These are phyloP conservation scores for Theobroma cacao DNA, from an alignment of 345 rosid genomes.

Conservation along the genomic window DNA sequence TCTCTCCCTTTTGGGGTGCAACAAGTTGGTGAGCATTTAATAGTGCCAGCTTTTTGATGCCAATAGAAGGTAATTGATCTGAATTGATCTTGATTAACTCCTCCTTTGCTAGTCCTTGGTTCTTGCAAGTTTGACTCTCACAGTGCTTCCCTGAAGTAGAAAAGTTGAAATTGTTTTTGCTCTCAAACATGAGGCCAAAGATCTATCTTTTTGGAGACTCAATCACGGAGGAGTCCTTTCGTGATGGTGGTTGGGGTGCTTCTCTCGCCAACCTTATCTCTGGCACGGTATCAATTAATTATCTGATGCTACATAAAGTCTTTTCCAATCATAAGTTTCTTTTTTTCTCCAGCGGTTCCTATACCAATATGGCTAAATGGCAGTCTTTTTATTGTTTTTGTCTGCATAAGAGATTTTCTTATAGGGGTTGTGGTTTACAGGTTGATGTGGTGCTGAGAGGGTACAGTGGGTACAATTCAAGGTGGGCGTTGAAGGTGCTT, in stretches of 20 bases:
- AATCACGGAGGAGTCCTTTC: constrained; percentile 77
- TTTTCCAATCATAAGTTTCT: not conserved
- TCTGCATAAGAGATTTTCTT: not conserved
- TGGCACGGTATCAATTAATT: constrained; percentile 56
- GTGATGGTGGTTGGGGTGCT: constrained; percentile 80
- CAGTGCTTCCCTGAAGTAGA: not conserved
- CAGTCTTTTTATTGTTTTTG: not conserved
- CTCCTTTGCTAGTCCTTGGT: not conserved
- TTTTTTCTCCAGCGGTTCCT: not conserved
- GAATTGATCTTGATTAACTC: not conserved
- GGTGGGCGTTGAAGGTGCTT: constrained; percentile 73
- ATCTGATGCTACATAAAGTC: not conserved
- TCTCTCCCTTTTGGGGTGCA: not conserved
- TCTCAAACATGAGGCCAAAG: constrained; percentile 55
- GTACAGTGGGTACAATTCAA: constrained; percentile 34
- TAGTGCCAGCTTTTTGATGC: not conserved
- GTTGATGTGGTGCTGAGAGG: constrained; percentile 31
- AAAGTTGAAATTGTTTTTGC: not conserved
- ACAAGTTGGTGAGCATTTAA: constrained; percentile 9
- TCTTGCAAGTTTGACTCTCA: too few relatives aligned
- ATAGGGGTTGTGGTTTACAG: constrained; percentile 25
- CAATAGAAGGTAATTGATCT: not conserved
- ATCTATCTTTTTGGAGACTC: constrained; percentile 89
- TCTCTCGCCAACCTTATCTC: constrained; percentile 69
- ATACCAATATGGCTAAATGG: too few relatives aligned